Evolutionary conservation across 2,329 filamentous ascomycete species (phyloP), one percentile per base, ranked within the genome.

Genomic region (Emericellopsis cladophorae): DNA sequence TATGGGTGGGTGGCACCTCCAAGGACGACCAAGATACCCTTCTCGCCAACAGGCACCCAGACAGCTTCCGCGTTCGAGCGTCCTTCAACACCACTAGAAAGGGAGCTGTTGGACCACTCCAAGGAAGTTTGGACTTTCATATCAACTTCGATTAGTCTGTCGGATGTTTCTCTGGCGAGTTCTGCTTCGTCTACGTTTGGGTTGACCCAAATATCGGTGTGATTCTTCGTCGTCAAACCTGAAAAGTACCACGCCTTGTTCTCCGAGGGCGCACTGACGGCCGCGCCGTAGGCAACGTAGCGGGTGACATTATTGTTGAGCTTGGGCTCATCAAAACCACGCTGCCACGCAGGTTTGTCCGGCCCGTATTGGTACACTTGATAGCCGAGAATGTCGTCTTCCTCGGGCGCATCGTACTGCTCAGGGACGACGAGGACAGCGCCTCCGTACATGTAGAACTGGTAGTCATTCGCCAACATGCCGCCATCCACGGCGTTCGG

Each of bases 11-110:
- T 74, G 3, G 85, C 86, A 11, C 87, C 87, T 7, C 84, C 85
- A 0, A 94, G 63, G 4, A 82, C 83, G 1, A 94, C 69, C 8
- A 94, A 65, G 36, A 92, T 79, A 1, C 87, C 87, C 49, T 87
- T 66, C 14, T 72, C 63, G 4, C 85, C 84, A 36, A 88, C 84
- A 2, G 87, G 87, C 1, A 94, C 70, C 80, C 81, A 87, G 1
- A 82, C 77, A 1, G 82, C 62, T 43, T 82, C 79, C 0, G 79
- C 68, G 48, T 73, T 77, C 4, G 78, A 76, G 14, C 82, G 71
- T 1, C 71, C 71, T 5, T 61, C 56, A 7, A 81, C 61, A 4
- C 53, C 47, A 1, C 49, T 33, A 0, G 72, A 70, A 3, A 85
- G 53, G 0, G 74, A 73, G 1, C 39, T 46, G 47, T 84, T 84